Percentiles rank a stretch among this genome's conserved stretches.
Conservation (phyloP, 2,329 filamentous ascomycete species). For the Penicillium corylophilum region DNA sequence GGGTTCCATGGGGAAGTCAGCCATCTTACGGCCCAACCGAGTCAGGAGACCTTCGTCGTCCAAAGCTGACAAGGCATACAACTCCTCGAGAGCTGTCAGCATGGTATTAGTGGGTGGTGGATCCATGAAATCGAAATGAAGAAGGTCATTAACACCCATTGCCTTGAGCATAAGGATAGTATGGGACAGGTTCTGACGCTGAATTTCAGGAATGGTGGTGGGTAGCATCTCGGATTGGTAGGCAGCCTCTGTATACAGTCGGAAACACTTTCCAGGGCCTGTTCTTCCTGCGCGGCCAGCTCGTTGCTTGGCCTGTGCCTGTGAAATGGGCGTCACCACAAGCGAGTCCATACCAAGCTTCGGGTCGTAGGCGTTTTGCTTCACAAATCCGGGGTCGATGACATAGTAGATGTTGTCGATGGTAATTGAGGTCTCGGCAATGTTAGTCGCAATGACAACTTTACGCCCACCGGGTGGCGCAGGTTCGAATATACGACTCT, state of each 20-base stretch:
- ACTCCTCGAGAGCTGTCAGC: slow-evolving; percentile 90
- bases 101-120: slow-evolving; percentile 96
- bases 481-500: slow-evolving; percentile 91
- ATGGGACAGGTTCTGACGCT: slow-evolving; percentile 85
- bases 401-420: slow-evolving; percentile 98
- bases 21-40: slow-evolving; percentile 91
- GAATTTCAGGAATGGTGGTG: slow-evolving; percentile 93
- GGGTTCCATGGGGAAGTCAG: slow-evolving; percentile 97
- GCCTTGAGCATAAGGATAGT: slow-evolving; percentile 98
- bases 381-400: slow-evolving; percentile 94
- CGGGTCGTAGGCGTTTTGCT: slow-evolving; percentile 94
- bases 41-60: slow-evolving; percentile 95
- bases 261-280: slow-evolving; percentile 92
- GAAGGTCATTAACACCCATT: slow-evolving; percentile 96
- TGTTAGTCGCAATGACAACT: slow-evolving; percentile 97
- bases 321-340: slow-evolving; percentile 92
- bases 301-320: slow-evolving; percentile 93
- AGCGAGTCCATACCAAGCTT: slow-evolving; percentile 98
- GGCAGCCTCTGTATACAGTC: slow-evolving; percentile 90
- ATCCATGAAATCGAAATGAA: slow-evolving; percentile 99
- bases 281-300: slow-evolving; percentile 91
- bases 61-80: slow-evolving; percentile 86
- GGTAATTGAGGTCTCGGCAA: slow-evolving; percentile 95
- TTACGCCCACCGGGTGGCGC: slow-evolving; percentile 83
- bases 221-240: slow-evolving; percentile 97